Conservation (phyloP, 2,329 filamentous ascomycete species). For the Diaporthe destruens region DNA sequence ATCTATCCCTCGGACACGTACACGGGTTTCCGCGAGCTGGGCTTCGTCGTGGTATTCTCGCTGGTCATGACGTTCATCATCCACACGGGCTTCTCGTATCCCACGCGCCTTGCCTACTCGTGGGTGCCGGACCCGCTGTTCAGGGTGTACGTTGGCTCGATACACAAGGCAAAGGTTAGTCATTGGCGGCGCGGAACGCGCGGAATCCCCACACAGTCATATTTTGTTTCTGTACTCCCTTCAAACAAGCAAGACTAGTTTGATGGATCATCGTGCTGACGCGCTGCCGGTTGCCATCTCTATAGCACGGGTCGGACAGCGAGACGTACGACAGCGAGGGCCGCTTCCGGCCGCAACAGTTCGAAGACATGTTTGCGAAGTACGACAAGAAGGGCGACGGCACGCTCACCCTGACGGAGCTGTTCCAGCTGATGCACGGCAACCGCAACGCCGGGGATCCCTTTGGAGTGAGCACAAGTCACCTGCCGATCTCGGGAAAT, state of each 20-base stretch:
- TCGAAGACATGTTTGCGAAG: conserved; percentile 64
- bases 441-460: conserved; percentile 58
- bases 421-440: conserved; percentile 53
- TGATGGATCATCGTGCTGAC: not conserved
- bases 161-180: conserved; percentile 56
- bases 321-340: conserved; percentile 62
- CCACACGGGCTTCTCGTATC: conserved; percentile 59
- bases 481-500: not conserved
- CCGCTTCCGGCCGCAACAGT: conserved; percentile 61
- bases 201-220: not conserved
- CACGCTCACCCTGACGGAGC: conserved; percentile 53
- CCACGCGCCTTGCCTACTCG: conserved; percentile 4
- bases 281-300: not conserved
- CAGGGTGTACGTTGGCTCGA: conserved; percentile 46
- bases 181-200: not conserved
- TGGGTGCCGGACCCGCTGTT: conserved; percentile 36
- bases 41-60: conserved; percentile 56
- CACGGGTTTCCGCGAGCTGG: conserved; percentile 54
- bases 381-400: conserved; percentile 55
- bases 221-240: not conserved
- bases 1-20: conserved; percentile 57
- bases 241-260: too few species aligned
- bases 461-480: conserved; percentile 54
- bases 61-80: conserved; percentile 55
- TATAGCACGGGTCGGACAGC: conserved; percentile 61